Evolutionary conservation across 345 rosid species (phyloP), one percentile per base, ranked within the genome.

Genomic region (Trapa bicornis): DNA sequence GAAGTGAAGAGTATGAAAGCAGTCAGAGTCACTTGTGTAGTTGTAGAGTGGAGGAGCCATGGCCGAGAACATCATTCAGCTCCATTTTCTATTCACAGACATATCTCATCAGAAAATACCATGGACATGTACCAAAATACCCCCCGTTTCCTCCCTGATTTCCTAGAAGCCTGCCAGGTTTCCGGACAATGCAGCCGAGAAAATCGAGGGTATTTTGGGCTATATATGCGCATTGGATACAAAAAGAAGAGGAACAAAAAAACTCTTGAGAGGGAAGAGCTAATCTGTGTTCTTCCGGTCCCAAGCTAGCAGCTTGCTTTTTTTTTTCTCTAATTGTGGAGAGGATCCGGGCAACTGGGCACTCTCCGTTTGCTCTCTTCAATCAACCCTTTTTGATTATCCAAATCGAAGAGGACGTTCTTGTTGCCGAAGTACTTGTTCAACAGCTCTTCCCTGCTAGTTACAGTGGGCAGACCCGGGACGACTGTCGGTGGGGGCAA

Each of bases 331-430:
- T 60, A 71, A 47, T 72, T 72, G 75, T 72, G 75, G 63, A 72
- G 75, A 54, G 75, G 75, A 62, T 72, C 75, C 56, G 75, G 75
- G 71, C 71, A 72, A 11, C 75, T 72, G 56, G 75, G 75, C 43
- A 72, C 75, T 3, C 54, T 72, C 61, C 75, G 53, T 47, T 72
- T 67, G 71, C 67, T 42, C 36, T 63, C 71, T 32, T 62, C 71
- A 38, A 67, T 36, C 16, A 7, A 37, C 37, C 65, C 63, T 22
- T 67, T 33, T 12, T 57, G 32, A 16, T 16, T 6, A 6, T 10
- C 6, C 6, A 68, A 58, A 57, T 6, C 12, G 54, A 17, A 3
- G 11, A 14, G 1, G 5, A 11, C 37, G 14, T 56, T 47, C 2
- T 43, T 43, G 22, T 68, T 64, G 17, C 53, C 67, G 41, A 64